These are phyloP conservation scores for Populus pruinosa DNA, from an alignment of 345 rosid species.

Conservation along the genomic window DNA sequence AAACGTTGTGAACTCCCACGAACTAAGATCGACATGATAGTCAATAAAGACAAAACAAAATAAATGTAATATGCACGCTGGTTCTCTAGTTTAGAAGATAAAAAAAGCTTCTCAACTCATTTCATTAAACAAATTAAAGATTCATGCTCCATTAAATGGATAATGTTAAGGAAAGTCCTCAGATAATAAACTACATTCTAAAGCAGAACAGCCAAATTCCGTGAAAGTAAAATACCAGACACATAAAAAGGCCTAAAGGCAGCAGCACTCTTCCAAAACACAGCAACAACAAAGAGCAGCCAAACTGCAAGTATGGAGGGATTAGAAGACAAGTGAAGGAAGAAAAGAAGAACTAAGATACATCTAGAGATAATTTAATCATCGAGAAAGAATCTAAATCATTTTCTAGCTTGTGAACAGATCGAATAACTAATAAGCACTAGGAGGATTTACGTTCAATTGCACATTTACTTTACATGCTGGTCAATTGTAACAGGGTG, in stretches of 20 bases:
- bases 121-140: background rate
- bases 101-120: background rate
- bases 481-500: background rate
- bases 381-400: background rate
- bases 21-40: background rate
- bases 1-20: too few species aligned
- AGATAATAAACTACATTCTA: background rate
- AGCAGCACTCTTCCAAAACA: slow-evolving; percentile 12
- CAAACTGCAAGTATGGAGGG: slow-evolving; percentile 7
- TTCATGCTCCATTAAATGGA: background rate
- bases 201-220: background rate
- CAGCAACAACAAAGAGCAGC: slow-evolving; percentile 19
- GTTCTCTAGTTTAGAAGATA: background rate
- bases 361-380: background rate
- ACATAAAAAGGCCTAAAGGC: background rate
- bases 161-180: background rate
- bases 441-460: background rate
- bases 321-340: background rate
- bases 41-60: background rate
- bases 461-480: background rate
- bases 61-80: background rate
- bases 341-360: background rate
- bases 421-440: background rate
- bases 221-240: background rate
- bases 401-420: background rate